Percentiles rank a stretch among this genome's conserved stretches.
These are phyloP conservation scores for Linnemannia hyalina DNA, from an alignment of 192 early-diverging fungal genomes.

Conservation along the genomic window DNA sequence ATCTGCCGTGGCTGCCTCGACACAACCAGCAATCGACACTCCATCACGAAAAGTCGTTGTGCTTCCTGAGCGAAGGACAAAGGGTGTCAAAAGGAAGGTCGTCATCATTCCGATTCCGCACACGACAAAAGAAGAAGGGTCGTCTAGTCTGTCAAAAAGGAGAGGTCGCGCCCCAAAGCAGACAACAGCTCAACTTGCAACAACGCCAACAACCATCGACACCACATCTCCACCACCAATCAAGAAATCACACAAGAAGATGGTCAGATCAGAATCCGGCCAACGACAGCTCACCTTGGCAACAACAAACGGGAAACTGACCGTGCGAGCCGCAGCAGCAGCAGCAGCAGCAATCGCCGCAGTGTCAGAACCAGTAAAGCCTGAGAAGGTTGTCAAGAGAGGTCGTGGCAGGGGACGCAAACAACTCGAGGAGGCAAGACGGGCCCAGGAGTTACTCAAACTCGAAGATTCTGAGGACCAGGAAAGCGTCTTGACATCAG, in stretches of 20 bases:
- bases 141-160: conserved; percentile 3
- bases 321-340: conserved; percentile 3
- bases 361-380: not conserved
- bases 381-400: conserved; percentile 32
- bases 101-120: conserved; percentile 53
- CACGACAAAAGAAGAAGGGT: not conserved
- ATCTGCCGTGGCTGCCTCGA: not conserved
- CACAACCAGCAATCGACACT: not conserved
- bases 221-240: not conserved
- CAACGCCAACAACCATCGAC: not conserved
- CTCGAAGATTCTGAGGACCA: conserved; percentile 1
- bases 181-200: not conserved
- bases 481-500: not conserved
- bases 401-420: conserved; percentile 26
- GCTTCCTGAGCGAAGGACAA: conserved; percentile 15
- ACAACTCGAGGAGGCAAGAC: not conserved
- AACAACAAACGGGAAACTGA: conserved; percentile 39
- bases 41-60: conserved; percentile 14
- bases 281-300: conserved; percentile 23
- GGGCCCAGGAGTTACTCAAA: not conserved
- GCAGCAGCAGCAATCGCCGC: not conserved
- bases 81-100: conserved; percentile 18
- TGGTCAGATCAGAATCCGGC: not conserved
- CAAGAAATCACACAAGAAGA: conserved; percentile 41
- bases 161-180: conserved; percentile 22